Conservation (phyloP, 345 rosid species). For the Kandelia obovata region DNA sequence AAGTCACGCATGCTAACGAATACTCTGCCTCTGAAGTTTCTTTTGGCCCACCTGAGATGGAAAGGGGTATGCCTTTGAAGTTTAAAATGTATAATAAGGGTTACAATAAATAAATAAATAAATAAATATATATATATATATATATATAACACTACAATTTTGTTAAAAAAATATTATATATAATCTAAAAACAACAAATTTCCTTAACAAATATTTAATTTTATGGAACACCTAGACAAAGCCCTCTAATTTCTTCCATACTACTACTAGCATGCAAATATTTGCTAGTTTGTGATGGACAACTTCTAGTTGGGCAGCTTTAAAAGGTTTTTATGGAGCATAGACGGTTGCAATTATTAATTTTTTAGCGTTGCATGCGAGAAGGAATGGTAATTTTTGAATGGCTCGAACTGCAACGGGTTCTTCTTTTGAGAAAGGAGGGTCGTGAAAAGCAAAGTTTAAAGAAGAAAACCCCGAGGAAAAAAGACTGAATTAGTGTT, state of each 20-base stretch:
- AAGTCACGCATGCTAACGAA: no score
- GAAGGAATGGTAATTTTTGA: conserved; percentile 1
- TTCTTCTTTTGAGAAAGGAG: conserved; percentile 36
- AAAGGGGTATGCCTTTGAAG: background rate
- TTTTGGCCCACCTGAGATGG: background rate
- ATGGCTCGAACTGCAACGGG: conserved; percentile 26
- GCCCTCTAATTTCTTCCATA: no score
- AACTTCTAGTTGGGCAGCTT: background rate
- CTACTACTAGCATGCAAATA: no score
- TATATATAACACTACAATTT: no score
- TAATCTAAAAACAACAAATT: no score
- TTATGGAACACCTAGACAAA: no score
- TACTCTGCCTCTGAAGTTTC: background rate
- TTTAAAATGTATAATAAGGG: no score
- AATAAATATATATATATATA: no score
- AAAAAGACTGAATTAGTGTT: background rate
- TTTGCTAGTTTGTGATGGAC: background rate
- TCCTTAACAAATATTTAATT: no score
- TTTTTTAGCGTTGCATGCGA: conserved; percentile 6
- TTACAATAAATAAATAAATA: no score
- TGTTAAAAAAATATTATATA: no score
- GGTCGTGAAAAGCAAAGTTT: background rate
- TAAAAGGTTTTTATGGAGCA: background rate
- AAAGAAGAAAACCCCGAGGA: no score
- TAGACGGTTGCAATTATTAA: background rate